These are phyloP conservation scores for Pythium dissimile DNA, from an alignment of 352 stramenopile genomes.

Conservation along the genomic window DNA sequence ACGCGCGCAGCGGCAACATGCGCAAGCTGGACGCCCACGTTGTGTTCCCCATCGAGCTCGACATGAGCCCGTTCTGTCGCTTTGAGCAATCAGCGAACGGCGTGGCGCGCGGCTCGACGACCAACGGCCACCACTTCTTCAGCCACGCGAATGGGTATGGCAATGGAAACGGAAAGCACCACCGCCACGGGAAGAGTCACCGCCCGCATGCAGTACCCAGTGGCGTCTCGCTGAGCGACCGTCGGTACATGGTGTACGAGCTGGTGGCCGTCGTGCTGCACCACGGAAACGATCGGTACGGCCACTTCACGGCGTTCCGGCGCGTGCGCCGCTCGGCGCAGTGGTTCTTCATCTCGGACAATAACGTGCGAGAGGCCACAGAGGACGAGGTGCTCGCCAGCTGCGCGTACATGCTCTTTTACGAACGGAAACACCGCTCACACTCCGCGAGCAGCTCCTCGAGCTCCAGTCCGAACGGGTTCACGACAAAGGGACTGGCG, in stretches of 20 bases:
- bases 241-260: constrained; percentile 59
- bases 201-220: neutral
- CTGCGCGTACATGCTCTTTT: constrained; percentile 91
- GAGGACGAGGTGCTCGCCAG: constrained; percentile 62
- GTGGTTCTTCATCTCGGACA: constrained; percentile 88
- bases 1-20: constrained; percentile 49
- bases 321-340: constrained; percentile 42
- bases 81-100: constrained; percentile 39
- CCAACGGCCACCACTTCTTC: constrained; percentile 17
- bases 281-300: constrained; percentile 80
- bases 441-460: neutral
- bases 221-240: constrained; percentile 9
- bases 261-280: constrained; percentile 80
- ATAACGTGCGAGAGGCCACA: constrained; percentile 54
- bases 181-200: neutral
- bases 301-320: constrained; percentile 85
- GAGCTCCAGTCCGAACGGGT: no score
- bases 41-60: constrained; percentile 71
- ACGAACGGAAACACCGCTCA: constrained; percentile 66
- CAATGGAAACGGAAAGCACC: constrained; percentile 6
- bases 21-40: constrained; percentile 81
- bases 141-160: constrained; percentile 8
- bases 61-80: constrained; percentile 74
- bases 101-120: neutral
- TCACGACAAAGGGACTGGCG: no score